These are phyloP conservation scores for Tephrocybe sp. DNA, from an alignment of 768 basidiomycete species.

Conservation along the genomic window DNA sequence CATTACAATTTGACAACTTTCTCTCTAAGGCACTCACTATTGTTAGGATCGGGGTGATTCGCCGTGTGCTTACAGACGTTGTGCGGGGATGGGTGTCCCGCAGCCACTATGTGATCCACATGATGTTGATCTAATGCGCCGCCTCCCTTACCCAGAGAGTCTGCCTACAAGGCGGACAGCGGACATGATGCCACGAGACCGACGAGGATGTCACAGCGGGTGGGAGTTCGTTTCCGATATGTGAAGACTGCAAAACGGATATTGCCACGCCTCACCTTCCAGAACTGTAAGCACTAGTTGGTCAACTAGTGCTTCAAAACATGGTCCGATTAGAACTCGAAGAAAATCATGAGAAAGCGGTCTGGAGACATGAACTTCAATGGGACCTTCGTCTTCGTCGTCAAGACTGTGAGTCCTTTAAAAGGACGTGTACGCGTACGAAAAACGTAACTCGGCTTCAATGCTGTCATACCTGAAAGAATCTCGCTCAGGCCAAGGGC, in stretches of 20 bases:
- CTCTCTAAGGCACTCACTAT: no score
- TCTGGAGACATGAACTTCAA: no score
- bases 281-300: no score
- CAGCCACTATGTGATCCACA: constrained; percentile 29
- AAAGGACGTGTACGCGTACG: constrained; percentile 10
- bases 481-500: constrained; percentile 40
- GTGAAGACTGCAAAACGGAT: constrained; percentile 26
- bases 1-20: no score
- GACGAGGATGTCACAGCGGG: constrained; percentile 52
- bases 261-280: no score
- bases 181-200: constrained; percentile 38
- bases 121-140: constrained; percentile 37
- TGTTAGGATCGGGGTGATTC: constrained; percentile 29
- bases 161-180: constrained; percentile 28
- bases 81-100: constrained; percentile 30
- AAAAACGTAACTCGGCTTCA: constrained; percentile 23
- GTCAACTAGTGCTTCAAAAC: no score
- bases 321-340: no score
- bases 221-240: constrained; percentile 47
- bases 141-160: constrained; percentile 18
- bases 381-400: constrained; percentile 20
- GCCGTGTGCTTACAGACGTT: constrained; percentile 20
- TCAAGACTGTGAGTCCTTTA: no score
- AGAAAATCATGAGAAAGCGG: no score
- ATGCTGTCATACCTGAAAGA: constrained; percentile 21